Conservation (phyloP, 73 alveolate genomes). For the Uronychia binucleata region DNA sequence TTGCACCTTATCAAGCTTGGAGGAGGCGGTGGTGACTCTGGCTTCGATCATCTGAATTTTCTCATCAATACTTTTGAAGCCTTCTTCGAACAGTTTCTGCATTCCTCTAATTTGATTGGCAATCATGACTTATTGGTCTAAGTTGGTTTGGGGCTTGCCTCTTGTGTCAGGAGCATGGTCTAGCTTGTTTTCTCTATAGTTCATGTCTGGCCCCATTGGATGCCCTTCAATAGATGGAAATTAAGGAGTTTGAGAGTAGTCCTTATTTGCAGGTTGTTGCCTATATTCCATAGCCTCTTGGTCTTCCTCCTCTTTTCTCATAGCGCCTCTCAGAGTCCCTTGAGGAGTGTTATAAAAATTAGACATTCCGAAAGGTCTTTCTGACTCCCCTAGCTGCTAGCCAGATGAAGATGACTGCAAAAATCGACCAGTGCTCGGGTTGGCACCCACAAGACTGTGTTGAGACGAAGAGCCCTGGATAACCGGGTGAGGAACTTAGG, state of each 20-base stretch:
- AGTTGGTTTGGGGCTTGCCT: background rate
- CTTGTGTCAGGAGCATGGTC: background rate
- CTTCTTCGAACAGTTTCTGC: background rate
- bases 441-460: background rate
- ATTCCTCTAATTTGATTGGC: background rate
- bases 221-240: background rate
- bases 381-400: background rate
- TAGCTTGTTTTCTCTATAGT: background rate
- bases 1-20: background rate
- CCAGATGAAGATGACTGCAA: background rate
- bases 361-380: background rate
- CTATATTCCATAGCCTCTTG: background rate
- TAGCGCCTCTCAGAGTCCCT: background rate
- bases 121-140: background rate
- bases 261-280: too few relatives aligned
- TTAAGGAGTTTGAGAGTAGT: background rate
- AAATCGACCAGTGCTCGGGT: background rate
- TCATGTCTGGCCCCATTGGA: background rate
- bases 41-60: background rate
- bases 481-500: background rate
- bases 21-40: background rate
- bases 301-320: background rate
- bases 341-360: background rate
- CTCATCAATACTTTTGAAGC: background rate
- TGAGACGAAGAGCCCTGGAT: background rate